Percentiles rank a stretch among this genome's conserved stretches.
Conservation (phyloP, 2,329 filamentous ascomycete genomes). For the Dryadomyces sulphureus region DNA sequence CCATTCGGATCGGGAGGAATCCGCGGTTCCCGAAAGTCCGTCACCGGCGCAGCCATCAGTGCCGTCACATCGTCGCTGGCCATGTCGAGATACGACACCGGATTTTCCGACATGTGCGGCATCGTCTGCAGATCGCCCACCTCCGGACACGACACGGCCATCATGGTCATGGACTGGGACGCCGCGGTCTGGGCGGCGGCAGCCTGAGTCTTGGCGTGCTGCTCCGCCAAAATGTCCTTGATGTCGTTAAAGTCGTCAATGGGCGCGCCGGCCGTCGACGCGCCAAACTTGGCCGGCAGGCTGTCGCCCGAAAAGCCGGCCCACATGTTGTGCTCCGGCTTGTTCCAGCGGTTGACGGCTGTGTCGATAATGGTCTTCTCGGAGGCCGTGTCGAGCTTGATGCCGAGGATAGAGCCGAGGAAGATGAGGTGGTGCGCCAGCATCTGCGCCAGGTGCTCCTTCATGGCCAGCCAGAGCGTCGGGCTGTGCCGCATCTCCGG, state of each 20-base stretch:
- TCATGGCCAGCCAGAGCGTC: constrained; percentile 18
- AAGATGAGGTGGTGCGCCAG: constrained; percentile 18
- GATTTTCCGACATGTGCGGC: constrained; percentile 12
- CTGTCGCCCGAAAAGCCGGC: constrained; percentile 7
- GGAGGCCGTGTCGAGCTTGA: constrained; percentile 16
- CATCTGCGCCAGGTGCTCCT: constrained; percentile 19
- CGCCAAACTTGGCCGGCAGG: not conserved
- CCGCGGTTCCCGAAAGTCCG: not conserved
- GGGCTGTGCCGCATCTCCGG: constrained; percentile 17
- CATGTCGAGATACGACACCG: constrained; percentile 15
- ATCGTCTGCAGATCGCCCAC: constrained; percentile 8
- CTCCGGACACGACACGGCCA: constrained; percentile 12
- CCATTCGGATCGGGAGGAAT: not conserved
- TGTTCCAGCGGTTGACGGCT: constrained; percentile 16
- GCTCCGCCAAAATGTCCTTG: not conserved
- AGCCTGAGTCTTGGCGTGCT: not conserved
- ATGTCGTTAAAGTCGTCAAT: constrained; percentile 1
- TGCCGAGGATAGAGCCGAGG: constrained; percentile 15
- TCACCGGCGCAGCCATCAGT: not conserved
- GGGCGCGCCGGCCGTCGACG: not conserved
- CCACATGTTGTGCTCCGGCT: constrained; percentile 16
- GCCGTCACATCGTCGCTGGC: constrained; percentile 7
- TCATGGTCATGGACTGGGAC: constrained; percentile 5
- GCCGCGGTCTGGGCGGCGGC: not conserved
- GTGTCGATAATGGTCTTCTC: constrained; percentile 17